A percentile compares a stretch with the other conserved stretches of the same genome.
These are phyloP conservation scores for Wallacemonas sp. DNA, from an alignment of 208 protist species.

Conservation along the genomic window DNA sequence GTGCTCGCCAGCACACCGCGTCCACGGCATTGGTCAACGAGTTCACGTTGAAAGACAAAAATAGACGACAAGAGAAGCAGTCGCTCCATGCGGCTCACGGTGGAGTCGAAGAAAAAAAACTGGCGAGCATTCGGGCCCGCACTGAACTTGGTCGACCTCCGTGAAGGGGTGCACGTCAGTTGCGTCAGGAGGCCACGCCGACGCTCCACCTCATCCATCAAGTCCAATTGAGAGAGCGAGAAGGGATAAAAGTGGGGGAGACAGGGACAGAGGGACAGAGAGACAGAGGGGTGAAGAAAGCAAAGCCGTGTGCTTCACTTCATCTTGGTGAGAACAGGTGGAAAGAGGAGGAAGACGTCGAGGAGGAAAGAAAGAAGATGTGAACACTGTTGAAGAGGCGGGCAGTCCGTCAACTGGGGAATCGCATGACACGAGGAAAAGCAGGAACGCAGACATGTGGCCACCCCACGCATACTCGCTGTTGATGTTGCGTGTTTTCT, in stretches of 20 bases:
- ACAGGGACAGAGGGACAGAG: not conserved
- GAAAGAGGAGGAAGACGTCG: no score
- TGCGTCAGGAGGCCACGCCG: conserved; percentile 7
- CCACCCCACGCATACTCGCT: no score
- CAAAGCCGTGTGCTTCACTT: no score
- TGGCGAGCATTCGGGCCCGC: conserved; percentile 48
- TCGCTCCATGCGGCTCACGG: conserved; percentile 72
- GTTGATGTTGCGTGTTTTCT: no score
- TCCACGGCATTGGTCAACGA: conserved; percentile 33
- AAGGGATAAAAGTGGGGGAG: no score
- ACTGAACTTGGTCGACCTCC: conserved; percentile 74
- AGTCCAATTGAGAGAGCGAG: not conserved
- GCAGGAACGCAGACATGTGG: no score
- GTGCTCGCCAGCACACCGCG: conserved; percentile 27
- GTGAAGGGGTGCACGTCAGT: conserved; percentile 52
- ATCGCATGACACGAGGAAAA: no score
- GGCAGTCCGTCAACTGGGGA: no score
- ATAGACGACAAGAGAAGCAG: conserved; percentile 70
- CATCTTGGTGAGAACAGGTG: no score
- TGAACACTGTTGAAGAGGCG: no score
- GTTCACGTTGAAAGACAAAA: conserved; percentile 44
- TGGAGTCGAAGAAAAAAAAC: conserved; percentile 76
- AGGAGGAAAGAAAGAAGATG: no score
- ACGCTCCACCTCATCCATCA: not conserved
- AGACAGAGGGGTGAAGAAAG: not conserved